Evolutionary conservation across 2,329 filamentous ascomycete genomes (phyloP).

Genomic region (Fulvia fulva): DNA sequence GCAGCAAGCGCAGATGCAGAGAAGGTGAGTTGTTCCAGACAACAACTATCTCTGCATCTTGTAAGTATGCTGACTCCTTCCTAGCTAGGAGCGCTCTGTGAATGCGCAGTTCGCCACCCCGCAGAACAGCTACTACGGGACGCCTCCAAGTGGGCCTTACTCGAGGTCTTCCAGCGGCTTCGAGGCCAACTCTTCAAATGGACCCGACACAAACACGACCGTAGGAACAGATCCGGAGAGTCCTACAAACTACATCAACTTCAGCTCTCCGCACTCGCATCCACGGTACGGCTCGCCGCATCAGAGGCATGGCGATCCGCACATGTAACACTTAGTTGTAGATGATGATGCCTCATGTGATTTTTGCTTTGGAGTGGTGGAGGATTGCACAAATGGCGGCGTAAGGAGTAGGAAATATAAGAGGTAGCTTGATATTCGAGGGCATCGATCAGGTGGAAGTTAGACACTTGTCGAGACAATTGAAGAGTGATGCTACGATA

Average conservation of each 20-base stretch:
- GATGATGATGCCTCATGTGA: background rate
- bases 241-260: slow-evolving; percentile 3
- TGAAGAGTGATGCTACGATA: slow-evolving; percentile 9
- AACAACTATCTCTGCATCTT: slow-evolving; percentile 6
- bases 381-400: slow-evolving; percentile 2
- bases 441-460: background rate
- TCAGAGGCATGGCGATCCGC: background rate
- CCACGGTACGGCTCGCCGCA: background rate
- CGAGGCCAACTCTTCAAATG: background rate
- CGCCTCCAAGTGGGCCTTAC: slow-evolving; percentile 3
- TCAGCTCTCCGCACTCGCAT: background rate
- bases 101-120: background rate
- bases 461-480: background rate
- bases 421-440: slow-evolving; percentile 1
- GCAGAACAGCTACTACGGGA: background rate
- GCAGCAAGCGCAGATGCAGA: slow-evolving; percentile 34
- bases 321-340: background rate
- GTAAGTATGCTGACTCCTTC: slow-evolving; percentile 4
- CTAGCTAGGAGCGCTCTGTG: slow-evolving; percentile 17
- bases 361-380: background rate
- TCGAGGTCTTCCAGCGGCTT: background rate
- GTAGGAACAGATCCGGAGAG: background rate
- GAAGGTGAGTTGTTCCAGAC: slow-evolving; percentile 26
- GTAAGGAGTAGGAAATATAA: background rate
- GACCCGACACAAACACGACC: background rate